Evolutionary conservation across 176 grass and related monocot genomes (phyloP).

Genomic region (bread wheat (Triticum aestivum)): DNA sequence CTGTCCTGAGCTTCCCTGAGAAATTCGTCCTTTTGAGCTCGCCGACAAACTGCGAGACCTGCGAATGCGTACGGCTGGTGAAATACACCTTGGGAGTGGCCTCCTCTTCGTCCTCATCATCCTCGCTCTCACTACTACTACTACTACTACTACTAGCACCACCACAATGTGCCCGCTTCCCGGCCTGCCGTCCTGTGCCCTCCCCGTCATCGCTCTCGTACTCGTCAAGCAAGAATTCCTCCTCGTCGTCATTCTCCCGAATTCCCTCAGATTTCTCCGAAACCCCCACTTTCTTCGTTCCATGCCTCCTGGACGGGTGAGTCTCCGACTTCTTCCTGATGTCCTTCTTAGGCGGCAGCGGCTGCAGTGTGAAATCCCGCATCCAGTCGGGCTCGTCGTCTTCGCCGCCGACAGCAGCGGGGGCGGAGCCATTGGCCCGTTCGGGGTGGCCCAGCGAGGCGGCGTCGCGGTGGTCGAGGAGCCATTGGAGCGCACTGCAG

Average conservation of each 20-base stretch:
- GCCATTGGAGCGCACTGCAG: constrained; percentile 85
- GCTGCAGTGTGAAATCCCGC: constrained; percentile 57
- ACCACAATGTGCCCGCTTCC: constrained; percentile 40
- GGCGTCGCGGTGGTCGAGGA: constrained; percentile 50
- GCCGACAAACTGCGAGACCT: constrained; percentile 84
- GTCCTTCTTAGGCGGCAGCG: constrained; percentile 43
- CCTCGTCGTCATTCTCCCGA: constrained; percentile 36
- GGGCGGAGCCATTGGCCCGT: neutral
- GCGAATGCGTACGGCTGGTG: constrained; percentile 82
- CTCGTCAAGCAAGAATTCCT: constrained; percentile 76
- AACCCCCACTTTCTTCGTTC: constrained; percentile 20
- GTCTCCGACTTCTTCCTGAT: constrained; percentile 23
- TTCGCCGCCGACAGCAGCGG: neutral
- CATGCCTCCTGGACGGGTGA: constrained; percentile 1
- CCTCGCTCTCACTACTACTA: constrained; percentile 45
- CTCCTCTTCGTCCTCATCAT: constrained; percentile 53
- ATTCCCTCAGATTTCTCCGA: constrained; percentile 17
- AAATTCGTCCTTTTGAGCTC: constrained; percentile 83
- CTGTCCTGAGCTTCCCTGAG: constrained; percentile 38
- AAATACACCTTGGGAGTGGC: constrained; percentile 87
- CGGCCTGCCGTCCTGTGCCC: constrained; percentile 24
- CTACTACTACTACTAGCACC: constrained; percentile 27
- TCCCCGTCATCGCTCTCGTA: constrained; percentile 64
- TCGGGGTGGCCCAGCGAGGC: neutral
- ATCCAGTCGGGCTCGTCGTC: constrained; percentile 87